Evolutionary conservation across 179 eudicot species (phyloP).

Genomic region (Heliamphora pulchella): DNA sequence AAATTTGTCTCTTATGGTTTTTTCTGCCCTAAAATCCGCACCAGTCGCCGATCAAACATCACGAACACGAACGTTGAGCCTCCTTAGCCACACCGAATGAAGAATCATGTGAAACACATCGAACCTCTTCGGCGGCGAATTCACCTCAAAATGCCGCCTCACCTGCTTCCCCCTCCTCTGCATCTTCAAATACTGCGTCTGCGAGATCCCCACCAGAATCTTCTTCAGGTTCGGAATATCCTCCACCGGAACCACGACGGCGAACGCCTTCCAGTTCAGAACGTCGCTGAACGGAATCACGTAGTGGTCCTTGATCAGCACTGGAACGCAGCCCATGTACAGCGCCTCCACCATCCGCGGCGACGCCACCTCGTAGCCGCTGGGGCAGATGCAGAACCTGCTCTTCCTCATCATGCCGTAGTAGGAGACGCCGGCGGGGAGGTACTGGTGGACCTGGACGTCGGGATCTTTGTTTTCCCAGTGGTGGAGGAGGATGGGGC

Average conservation of each 20-base stretch:
- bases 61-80: slow-evolving; percentile 28
- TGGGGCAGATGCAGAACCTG: slow-evolving; percentile 3
- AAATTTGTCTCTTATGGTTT: no score
- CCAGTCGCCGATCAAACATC: no score
- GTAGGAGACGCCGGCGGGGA: neutral
- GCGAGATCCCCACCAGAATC: neutral
- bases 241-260: neutral
- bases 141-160: neutral
- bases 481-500: neutral
- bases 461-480: slow-evolving; percentile 2
- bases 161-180: neutral
- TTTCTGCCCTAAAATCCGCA: no score
- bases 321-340: neutral
- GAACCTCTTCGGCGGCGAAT: slow-evolving; percentile 10
- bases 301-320: neutral
- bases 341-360: neutral
- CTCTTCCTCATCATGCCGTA: neutral
- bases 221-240: neutral
- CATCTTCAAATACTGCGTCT: neutral
- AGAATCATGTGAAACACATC: slow-evolving; percentile 48
- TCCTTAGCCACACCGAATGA: slow-evolving; percentile 48
- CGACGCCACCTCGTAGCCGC: slow-evolving; percentile 3
- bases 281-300: slow-evolving; percentile 8
- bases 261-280: neutral
- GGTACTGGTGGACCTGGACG: neutral